A percentile compares a stretch with the other conserved stretches of the same genome.
Evolutionary conservation across 2,329 filamentous ascomycete species (phyloP).

Genomic region (Aulographum hederae): DNA sequence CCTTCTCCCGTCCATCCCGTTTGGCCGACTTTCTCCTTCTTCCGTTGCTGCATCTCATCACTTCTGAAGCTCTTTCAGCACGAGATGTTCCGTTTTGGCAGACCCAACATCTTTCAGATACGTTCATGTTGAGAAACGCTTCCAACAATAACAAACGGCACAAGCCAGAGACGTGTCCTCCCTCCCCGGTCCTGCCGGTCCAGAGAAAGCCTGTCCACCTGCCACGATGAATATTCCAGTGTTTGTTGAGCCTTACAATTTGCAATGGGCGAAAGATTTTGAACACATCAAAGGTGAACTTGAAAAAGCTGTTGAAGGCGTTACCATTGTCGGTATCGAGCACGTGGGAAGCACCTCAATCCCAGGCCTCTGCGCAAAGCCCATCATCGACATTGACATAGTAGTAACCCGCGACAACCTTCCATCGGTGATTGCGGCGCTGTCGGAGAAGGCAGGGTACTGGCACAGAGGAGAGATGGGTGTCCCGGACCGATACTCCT

Average conservation of each 20-base stretch:
- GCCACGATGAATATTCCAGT: no score
- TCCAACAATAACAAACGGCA: no score
- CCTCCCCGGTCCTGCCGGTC: no score
- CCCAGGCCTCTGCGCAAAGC: slow-evolving; percentile 15
- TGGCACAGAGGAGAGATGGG: slow-evolving; percentile 18
- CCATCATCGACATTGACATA: slow-evolving; percentile 19
- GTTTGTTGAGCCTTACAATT: slow-evolving; percentile 9
- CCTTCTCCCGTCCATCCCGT: no score
- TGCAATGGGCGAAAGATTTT: slow-evolving; percentile 13
- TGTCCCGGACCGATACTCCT: slow-evolving; percentile 16
- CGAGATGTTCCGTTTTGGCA: no score
- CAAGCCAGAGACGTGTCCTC: no score
- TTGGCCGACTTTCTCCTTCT: no score
- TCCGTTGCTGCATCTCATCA: no score
- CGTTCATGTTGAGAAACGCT: no score
- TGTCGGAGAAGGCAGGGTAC: slow-evolving; percentile 15
- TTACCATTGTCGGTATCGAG: slow-evolving; percentile 12
- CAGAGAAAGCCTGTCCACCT: no score
- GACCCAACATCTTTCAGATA: no score
- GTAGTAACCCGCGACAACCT: slow-evolving; percentile 12
- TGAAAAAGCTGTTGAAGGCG: slow-evolving; percentile 6
- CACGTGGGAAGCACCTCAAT: slow-evolving; percentile 21
- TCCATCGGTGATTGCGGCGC: slow-evolving; percentile 10
- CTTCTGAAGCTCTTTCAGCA: no score
- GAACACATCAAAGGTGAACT: slow-evolving; percentile 9